phyloP scores from a whole-genome alignment of 129 eudicot genomes.

The Centaurea solstitialis region DNA sequence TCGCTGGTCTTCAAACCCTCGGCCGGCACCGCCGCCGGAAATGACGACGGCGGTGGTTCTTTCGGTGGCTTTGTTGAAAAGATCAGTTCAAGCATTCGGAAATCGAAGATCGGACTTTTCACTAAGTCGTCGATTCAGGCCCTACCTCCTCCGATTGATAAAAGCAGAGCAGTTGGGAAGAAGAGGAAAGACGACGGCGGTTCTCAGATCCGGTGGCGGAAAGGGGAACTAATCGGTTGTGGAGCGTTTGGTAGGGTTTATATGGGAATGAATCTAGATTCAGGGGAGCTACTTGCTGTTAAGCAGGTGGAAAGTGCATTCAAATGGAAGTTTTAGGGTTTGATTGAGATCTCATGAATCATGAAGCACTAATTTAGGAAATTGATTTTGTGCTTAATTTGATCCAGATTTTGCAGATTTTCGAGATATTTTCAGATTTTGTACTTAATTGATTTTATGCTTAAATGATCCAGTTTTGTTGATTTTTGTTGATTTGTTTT shows the following conservation, averaged over 20 bases:
- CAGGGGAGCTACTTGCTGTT: slow-evolving; percentile 93
- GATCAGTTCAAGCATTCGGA: slow-evolving; percentile 82
- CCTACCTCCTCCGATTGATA: slow-evolving; percentile 50
- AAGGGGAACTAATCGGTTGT: slow-evolving; percentile 89
- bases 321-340: too few relatives aligned
- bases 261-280: slow-evolving; percentile 99
- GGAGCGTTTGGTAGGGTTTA: slow-evolving; percentile 98
- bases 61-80: slow-evolving; percentile 83
- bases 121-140: slow-evolving; percentile 58
- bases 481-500: too few relatives aligned
- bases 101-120: slow-evolving; percentile 75
- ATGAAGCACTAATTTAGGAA: too few relatives aligned
- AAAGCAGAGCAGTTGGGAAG: slow-evolving; percentile 13
- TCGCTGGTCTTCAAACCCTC: slow-evolving; percentile 84
- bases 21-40: slow-evolving; percentile 23
- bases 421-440: too few relatives aligned
- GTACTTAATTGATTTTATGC: too few relatives aligned
- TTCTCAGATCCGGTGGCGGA: slow-evolving; percentile 91
- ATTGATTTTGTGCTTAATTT: too few relatives aligned
- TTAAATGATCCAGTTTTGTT: too few relatives aligned
- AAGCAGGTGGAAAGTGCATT: slow-evolving; percentile 75
- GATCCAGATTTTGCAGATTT: too few relatives aligned
- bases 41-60: slow-evolving; percentile 39
- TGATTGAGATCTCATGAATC: too few relatives aligned
- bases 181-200: slow-evolving; percentile 44